Evolutionary conservation across 1,284 basidiomycete species (phyloP), one percentile per base, ranked within the genome.

Genomic region (Boletus mariae): DNA sequence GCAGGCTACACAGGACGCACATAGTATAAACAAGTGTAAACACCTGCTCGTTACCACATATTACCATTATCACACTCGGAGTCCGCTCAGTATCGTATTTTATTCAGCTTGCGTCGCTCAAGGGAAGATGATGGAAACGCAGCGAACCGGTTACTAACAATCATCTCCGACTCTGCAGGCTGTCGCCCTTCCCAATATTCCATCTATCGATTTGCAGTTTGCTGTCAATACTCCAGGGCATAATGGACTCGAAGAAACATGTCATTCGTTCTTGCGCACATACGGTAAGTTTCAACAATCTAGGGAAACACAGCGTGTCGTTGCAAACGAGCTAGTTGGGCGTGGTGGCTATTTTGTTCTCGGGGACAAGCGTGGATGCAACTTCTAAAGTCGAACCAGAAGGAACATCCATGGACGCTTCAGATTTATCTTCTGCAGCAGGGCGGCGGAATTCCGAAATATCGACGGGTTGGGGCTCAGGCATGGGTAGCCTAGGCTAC

Each of bases 381-480:
- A 26, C 20, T 8, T 49, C 47, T 15, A 12, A 23, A 32, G 23
- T 20, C 20, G 20, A 13, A 25, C 2, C 38, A n/a, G 47, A 42
- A 10, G 20, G 13, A 6, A 20, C 13, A 9, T 6, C 23, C 20
- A n/a, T 20, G 38, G 28, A 41, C 5, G 37, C 17, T 7, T 38
- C n/a, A 11, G 47, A 23, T 13, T 41, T 8, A 20, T n/a, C 38
- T 23, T 41, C 26, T 23, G 34, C 42, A 12, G n/a, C 10, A 23
- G 42, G 26, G 5, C 13, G 11, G 26, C 5, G 8, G 42, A 51
- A 51, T 23, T 45, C 49, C 5, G 49, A 44, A 37, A 45, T 44
- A 20, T 51, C 42, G 10, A 52, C 51, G 32, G 51, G 46, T 20
- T 8, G 29, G 32, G 51, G 51, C 26, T 52, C 51, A 9, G 47